Evolutionary conservation across 345 rosid species (phyloP), one percentile per base, ranked within the genome.

Genomic region (Camelina laxa): DNA sequence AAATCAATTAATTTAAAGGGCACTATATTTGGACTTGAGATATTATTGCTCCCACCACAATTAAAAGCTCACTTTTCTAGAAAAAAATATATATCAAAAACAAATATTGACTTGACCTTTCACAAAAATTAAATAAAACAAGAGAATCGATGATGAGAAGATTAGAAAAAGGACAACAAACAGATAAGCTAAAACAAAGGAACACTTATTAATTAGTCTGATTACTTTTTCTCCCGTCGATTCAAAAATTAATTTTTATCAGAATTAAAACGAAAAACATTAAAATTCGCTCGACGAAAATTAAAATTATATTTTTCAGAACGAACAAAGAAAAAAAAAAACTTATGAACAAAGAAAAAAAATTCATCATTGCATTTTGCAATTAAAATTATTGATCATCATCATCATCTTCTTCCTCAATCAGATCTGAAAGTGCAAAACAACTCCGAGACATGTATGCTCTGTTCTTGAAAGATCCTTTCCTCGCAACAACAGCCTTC

Each of bases 381-480:
- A 33, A 33, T 33, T 6, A 33, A 6, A 33, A 36, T 71, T 50
- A 77, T 65, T 66, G 69, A 57, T 65, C 72, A 48, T 76, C 36
- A 33, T 33, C 30, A 4, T 24, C 53, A 48, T 82, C 78, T 69
- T 85, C 82, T 53, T 85, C 88, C 31, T 82, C 83, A 81, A 84
- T 85, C 35, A 73, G 82, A 90, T 90, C 94, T 79, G 94, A 38
- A 11, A 88, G 91, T 4, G 87, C 82, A 69, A 88, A 92, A 75
- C 91, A 89, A 71, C 92, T 87, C 19, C 77, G 72, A 66, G 89
- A 87, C 61, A 83, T 86, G 60, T 69, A 76, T 12, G 84, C 79
- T 74, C 72, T 75, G 41, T 66, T 69, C 11, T 63, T 77, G 17
- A 84, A 79, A 41, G 77, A 69, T 15, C 63, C 30, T 59, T 72